Base-by-base conservation (phyloP, 2,329 filamentous ascomycete genomes). In the Aspergillus ustus region DNA sequence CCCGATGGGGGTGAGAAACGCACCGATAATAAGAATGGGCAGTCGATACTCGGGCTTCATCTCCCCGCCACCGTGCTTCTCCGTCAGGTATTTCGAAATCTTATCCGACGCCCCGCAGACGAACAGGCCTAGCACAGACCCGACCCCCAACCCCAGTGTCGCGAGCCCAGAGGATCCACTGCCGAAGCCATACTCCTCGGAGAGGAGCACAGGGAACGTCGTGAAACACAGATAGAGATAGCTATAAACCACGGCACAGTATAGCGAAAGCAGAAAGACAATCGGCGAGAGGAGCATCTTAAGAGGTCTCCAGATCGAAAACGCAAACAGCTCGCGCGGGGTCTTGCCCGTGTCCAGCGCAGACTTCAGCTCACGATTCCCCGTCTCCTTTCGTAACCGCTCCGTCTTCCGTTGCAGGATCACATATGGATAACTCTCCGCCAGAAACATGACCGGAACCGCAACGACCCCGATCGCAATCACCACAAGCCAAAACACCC, bases 201-300 rank as follows among this genome's bases (percentile, higher is more conserved):
- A 73, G 72, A 80, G 85, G 0, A 84, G 75, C 7, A 72, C 66
- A 0, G 83, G 77, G 57, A 84, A 80, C 0, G 82, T 84, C 2
- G 82, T 81, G 46, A 84, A 78, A 57, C 82, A 77, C 6, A 85
- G 71, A 68, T 84, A 85, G n/a, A 84, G 73, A 19, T 83, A 75
- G 2, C 83, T 83, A 63, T 85, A 85, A 2, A 80, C 69, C 29
- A 82, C 78, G 1, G 80, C 80, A 67, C 80, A 77, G 67, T 82
- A 82, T 11, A 83, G 54, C 3, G 81, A 77, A 29, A 84, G 70
- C 25, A 80, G 69, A 68, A 83, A 59, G n/a, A 71, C 64, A 6
- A 70, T 69, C 7, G 69, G 78, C 11, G 85, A 71, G 7, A 70
- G 60, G 13, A 72, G 65, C n/a, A 72, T 60, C 52, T 69, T 72